Evolutionary conservation across 345 rosid species (phyloP), one percentile per base, ranked within the genome.

Genomic region (Cardamine resedifolia): DNA sequence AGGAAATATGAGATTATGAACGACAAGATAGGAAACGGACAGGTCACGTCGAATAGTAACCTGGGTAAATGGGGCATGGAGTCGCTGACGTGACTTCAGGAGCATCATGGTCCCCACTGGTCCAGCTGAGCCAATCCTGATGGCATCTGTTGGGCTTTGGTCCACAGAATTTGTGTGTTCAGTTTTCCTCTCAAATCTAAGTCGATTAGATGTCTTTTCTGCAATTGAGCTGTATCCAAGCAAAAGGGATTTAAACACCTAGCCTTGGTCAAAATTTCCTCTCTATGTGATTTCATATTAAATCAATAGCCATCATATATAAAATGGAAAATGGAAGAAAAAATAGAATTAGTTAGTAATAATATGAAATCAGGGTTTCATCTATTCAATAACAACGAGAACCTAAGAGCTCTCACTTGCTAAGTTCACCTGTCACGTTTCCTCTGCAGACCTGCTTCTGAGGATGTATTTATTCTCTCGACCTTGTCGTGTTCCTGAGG

Each of bases 11-110:
- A 44, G 51, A 30, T 9, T 58, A 31, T 24, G 26, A 23, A 41
- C 19, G 6, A 38, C 14, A 47, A 58, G 70, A 66, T 56, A 48
- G 47, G 58, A 31, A 55, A 72, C 16, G 55, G 27, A 28, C 26
- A 65, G 50, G 28, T 51, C 71, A 61, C 56, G 59, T 71, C 51
- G 63, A 59, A 48, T 58, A 61, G 77, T 67, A 76, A 95, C 99
- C 91, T 87, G 98, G 11, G 94, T 95, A 81, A 78, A 92, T n/a
- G 99, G 99, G 45, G 90, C 92, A 83, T 92, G 98, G 90, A 96
- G 84, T 80, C 77, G 78, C 81, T 87, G 90, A 65, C 52, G 65
- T 19, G 88, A 90, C 82, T 88, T 92, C 73, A 96, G 83, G 82
- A 92, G 98, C 90, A 79, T 86, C 92, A 88, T 82, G 64, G 93